A percentile compares a stretch with the other conserved stretches of the same genome.
Evolutionary conservation across 495 filamentous ascomycete genomes (phyloP).

Genomic region (Hypoxylon fuscum): DNA sequence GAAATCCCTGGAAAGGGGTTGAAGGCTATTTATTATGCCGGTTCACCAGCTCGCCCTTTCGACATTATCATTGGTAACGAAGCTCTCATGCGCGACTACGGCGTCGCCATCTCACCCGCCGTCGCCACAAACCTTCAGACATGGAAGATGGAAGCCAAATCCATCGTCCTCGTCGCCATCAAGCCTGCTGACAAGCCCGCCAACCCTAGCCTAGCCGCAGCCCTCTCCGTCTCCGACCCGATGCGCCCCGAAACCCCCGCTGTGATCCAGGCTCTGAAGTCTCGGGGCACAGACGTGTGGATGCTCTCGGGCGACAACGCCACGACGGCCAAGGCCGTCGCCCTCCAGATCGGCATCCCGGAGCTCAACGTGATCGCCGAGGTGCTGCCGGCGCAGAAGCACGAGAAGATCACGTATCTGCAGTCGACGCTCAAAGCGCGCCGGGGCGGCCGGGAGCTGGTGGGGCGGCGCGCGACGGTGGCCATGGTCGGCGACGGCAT

Average conservation of each 20-base stretch:
- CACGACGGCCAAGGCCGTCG: conserved; percentile 79
- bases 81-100: conserved; percentile 66
- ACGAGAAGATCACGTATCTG: conserved; percentile 80
- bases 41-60: conserved; percentile 49
- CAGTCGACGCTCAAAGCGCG: conserved; percentile 66
- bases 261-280: conserved; percentile 73
- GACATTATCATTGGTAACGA: conserved; percentile 89
- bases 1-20: conserved; percentile 87
- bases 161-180: conserved; percentile 73
- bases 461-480: conserved; percentile 49
- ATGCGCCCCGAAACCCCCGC: conserved; percentile 77
- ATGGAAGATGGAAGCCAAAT: conserved; percentile 79
- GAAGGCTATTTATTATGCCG: conserved; percentile 69
- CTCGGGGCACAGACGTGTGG: conserved; percentile 75
- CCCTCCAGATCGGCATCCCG: conserved; percentile 77
- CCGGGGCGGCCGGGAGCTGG: conserved; percentile 35
- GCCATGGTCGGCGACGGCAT: conserved; percentile 83
- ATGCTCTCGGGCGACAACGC: conserved; percentile 93
- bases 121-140: conserved; percentile 60
- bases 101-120: conserved; percentile 41
- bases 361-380: conserved; percentile 82
- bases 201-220: conserved; percentile 50
- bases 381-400: conserved; percentile 86
- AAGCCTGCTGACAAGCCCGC: conserved; percentile 7
- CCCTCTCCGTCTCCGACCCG: conserved; percentile 73